phyloP scores from a whole-genome alignment of 176 grass and related monocot species.

The Oryza longistaminata region DNA sequence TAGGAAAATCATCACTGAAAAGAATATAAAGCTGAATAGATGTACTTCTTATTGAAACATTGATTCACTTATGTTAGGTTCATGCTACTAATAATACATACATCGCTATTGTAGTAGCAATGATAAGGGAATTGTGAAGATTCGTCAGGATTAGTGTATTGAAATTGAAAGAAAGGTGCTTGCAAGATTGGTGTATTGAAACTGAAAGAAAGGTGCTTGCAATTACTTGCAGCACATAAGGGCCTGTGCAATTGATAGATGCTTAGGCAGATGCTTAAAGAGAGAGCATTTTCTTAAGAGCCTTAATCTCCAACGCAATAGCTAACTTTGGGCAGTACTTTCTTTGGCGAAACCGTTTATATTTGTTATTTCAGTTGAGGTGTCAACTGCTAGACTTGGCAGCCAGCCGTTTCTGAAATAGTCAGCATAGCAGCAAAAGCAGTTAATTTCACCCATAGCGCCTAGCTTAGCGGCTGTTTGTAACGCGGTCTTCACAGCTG shows the following conservation, averaged over 20 bases:
- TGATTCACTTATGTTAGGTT: background rate
- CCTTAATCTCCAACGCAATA: too few relatives aligned
- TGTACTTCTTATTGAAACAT: conserved; percentile 1
- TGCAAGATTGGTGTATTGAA: background rate
- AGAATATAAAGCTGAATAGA: background rate
- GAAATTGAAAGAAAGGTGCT: conserved; percentile 13
- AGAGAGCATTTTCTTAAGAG: too few relatives aligned
- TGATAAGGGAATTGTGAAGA: background rate
- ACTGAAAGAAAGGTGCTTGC: conserved; percentile 17
- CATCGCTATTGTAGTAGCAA: background rate
- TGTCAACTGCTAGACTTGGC: too few relatives aligned
- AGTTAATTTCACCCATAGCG: too few relatives aligned
- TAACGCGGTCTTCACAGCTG: background rate
- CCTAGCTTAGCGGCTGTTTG: too few relatives aligned
- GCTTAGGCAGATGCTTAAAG: too few relatives aligned
- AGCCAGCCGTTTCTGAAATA: too few relatives aligned
- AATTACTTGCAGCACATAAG: background rate
- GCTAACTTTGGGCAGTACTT: too few relatives aligned
- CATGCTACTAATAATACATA: background rate
- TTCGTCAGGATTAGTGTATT: background rate
- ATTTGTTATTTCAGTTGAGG: too few relatives aligned
- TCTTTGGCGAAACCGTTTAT: too few relatives aligned
- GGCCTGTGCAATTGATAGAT: too few relatives aligned
- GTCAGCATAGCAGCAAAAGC: too few relatives aligned
- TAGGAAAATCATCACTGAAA: conserved; percentile 8